A percentile compares a stretch with the other conserved stretches of the same genome.
Conservation (phyloP, 352 stramenopile species). For the Globisporangium camurandrum region DNA sequence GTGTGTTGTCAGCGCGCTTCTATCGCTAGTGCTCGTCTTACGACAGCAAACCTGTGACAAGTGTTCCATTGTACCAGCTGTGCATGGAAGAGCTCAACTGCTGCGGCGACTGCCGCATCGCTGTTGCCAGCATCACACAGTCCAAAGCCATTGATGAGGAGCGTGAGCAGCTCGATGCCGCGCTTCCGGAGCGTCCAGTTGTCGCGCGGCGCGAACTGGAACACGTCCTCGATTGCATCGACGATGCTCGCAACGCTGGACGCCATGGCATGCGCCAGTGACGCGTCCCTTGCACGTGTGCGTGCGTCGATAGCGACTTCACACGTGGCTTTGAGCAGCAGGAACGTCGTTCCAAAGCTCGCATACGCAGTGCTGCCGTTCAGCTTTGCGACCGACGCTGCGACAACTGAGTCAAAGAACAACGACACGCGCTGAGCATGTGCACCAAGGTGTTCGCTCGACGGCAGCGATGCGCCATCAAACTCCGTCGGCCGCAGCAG, state of each 20-base stretch:
- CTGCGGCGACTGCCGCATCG: conserved; percentile 11
- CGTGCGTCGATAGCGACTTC: conserved; percentile 24
- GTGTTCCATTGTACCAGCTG: conserved; percentile 30
- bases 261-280: conserved; percentile 25
- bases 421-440: conserved; percentile 27
- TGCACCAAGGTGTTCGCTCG: conserved; percentile 14
- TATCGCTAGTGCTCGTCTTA: neutral
- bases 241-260: conserved; percentile 32
- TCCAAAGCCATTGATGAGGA: conserved; percentile 37
- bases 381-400: conserved; percentile 29
- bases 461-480: conserved; percentile 30
- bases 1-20: neutral
- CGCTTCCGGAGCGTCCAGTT: conserved; percentile 52
- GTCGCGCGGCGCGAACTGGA: conserved; percentile 35
- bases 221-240: conserved; percentile 52
- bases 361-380: conserved; percentile 37
- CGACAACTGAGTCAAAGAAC: conserved; percentile 33
- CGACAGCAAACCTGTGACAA: too few species aligned
- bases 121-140: too few species aligned
- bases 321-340: conserved; percentile 34
- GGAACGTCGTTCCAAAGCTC: conserved; percentile 36
- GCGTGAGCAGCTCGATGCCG: conserved; percentile 37
- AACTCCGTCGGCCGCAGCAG: conserved; percentile 45
- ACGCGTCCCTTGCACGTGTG: conserved; percentile 13
- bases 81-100: conserved; percentile 19